A percentile compares a stretch with the other conserved stretches of the same genome.
Conservation (phyloP, 768 basidiomycete species). For the Lactifluus hygrophoroides region DNA sequence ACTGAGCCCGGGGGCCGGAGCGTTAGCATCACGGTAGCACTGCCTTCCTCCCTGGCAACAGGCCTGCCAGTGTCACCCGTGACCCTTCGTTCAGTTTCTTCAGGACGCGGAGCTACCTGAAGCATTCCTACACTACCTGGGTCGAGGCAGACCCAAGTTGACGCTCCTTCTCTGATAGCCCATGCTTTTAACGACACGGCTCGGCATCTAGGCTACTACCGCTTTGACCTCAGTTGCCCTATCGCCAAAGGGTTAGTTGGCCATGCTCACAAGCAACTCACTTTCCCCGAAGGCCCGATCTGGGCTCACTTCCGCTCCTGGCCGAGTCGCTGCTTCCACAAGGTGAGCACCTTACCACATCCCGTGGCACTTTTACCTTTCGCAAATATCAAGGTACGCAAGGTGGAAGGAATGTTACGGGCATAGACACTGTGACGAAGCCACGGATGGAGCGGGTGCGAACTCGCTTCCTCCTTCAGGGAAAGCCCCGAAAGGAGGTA, state of each 20-base stretch:
- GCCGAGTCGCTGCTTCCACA: no score
- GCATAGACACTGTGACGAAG: no score
- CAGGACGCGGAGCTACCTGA: conserved; percentile 27
- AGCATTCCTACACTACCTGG: conserved; percentile 24
- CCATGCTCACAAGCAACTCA: no score
- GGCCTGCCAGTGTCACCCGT: background rate
- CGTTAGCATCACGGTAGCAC: conserved; percentile 24
- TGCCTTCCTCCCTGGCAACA: background rate
- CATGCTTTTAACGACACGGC: conserved; percentile 10
- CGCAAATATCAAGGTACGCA: no score
- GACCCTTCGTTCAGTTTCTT: background rate
- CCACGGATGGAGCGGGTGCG: no score
- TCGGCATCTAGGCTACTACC: conserved; percentile 24
- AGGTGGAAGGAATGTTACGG: no score
- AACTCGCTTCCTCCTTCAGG: no score
- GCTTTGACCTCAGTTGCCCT: conserved; percentile 28
- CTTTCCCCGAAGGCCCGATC: no score
- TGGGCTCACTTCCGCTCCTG: no score
- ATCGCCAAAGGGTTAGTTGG: conserved; percentile 26
- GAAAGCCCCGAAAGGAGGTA: no score
- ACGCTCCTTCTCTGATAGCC: conserved; percentile 19
- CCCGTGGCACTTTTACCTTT: no score
- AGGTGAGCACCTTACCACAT: no score
- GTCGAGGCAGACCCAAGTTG: background rate
- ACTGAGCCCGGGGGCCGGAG: conserved; percentile 24